Evolutionary conservation across 2,329 filamentous ascomycete species (phyloP).

Genomic region (Ophiostoma himal-ulmi): DNA sequence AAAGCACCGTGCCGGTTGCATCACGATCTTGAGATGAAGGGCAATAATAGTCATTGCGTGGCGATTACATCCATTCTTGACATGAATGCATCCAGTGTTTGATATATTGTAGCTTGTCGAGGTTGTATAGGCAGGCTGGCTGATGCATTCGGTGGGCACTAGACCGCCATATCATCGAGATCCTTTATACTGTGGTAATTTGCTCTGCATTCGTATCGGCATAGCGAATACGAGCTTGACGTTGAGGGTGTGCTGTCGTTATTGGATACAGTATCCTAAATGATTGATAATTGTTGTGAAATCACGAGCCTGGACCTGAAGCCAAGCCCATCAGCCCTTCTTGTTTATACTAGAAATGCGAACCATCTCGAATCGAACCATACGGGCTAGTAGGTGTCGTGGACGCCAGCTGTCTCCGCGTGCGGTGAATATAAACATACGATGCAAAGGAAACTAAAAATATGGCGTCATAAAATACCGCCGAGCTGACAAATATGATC

Average conservation of each 20-base stretch:
- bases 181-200: neutral
- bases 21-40: no score
- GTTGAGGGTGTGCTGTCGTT: neutral
- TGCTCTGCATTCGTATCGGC: neutral
- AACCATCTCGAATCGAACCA: neutral
- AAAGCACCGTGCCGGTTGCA: no score
- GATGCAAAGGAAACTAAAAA: neutral
- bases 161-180: neutral
- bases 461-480: neutral
- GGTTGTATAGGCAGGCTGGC: no score
- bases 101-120: no score
- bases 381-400: neutral
- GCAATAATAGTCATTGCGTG: no score
- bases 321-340: no score
- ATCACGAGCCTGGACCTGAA: neutral
- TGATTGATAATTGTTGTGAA: no score
- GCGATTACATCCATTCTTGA: no score
- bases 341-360: no score
- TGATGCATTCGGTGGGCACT: neutral
- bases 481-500: neutral
- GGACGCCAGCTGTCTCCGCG: neutral
- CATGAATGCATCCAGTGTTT: no score
- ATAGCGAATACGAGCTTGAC: neutral
- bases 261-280: no score
- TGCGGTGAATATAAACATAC: neutral